Percentiles rank a stretch among this genome's conserved stretches.
Conservation (phyloP, 176 grass and related monocot genomes). For the Avena atlantica region DNA sequence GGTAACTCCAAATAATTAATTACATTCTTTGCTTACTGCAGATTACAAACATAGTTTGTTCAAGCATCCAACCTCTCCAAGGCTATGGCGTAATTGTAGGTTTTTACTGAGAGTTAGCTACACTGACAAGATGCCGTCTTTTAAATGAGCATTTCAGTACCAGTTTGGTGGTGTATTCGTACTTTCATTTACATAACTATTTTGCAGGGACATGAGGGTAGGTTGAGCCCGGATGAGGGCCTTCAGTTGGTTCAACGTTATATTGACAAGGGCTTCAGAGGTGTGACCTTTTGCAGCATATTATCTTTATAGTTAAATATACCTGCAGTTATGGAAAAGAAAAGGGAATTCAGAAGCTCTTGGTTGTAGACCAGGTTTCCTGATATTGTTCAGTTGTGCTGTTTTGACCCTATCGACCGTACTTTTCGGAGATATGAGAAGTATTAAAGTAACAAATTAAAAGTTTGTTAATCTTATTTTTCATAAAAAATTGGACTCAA, state of each 20-base stretch:
- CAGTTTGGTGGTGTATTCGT: neutral
- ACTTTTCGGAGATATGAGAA: neutral
- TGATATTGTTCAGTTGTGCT: neutral
- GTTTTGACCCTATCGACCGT: neutral
- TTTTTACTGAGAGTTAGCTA: constrained; percentile 30
- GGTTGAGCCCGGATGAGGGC: constrained; percentile 54
- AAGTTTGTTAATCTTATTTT: neutral
- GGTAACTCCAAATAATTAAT: neutral
- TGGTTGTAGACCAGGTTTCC: neutral
- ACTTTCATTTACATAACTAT: constrained; percentile 35
- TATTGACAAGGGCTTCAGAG: constrained; percentile 88
- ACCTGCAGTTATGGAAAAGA: neutral
- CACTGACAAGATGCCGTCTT: neutral
- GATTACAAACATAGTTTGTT: constrained; percentile 80
- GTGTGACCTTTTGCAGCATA: constrained; percentile 39
- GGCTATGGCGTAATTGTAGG: constrained; percentile 59
- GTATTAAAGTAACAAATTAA: neutral
- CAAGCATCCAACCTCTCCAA: constrained; percentile 91
- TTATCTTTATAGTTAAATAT: neutral
- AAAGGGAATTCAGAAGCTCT: neutral
- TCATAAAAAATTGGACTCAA: neutral
- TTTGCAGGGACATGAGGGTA: constrained; percentile 69
- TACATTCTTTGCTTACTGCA: constrained; percentile 33
- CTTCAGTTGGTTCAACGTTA: constrained; percentile 62
- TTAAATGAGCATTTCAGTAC: neutral